These are phyloP conservation scores for Citeromyces hawaiiensis DNA, from an alignment of 1,139 yeast genomes.

Conservation along the genomic window DNA sequence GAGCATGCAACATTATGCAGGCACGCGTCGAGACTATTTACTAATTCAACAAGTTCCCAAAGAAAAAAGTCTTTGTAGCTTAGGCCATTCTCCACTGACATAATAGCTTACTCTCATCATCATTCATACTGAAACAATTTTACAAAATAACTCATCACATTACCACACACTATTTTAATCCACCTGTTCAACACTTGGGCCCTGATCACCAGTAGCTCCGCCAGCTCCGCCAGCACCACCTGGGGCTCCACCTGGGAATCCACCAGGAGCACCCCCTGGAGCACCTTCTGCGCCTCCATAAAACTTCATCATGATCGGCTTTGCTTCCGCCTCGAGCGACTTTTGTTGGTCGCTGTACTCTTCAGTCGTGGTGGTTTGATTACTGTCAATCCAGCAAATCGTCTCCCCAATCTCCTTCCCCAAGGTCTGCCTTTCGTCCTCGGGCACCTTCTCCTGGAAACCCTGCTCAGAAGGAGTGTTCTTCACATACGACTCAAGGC, in stretches of 20 bases:
- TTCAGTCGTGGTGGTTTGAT: conserved; percentile 37
- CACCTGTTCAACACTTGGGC: conserved; percentile 67
- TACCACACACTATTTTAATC: no score
- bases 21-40: no score
- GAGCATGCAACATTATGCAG: no score
- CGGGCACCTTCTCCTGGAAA: conserved; percentile 37
- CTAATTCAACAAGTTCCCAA: no score
- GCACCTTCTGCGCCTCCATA: conserved; percentile 44
- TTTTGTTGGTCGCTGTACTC: conserved; percentile 49
- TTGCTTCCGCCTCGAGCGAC: conserved; percentile 51
- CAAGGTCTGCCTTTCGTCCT: conserved; percentile 31
- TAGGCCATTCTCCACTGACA: no score
- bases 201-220: conserved; percentile 28
- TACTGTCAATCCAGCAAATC: conserved; percentile 33
- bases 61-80: no score
- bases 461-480: conserved; percentile 28
- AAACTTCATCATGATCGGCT: conserved; percentile 54
- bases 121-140: no score
- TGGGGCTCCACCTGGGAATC: conserved; percentile 30
- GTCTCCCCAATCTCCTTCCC: conserved; percentile 29
- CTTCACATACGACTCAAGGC: conserved; percentile 41
- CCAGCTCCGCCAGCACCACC: no score
- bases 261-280: conserved; percentile 27
- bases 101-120: no score
- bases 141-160: no score